Evolutionary conservation across 225 moss, liverwort and hornwort genomes (phyloP).

Genomic region (Straminergon stramineum): DNA sequence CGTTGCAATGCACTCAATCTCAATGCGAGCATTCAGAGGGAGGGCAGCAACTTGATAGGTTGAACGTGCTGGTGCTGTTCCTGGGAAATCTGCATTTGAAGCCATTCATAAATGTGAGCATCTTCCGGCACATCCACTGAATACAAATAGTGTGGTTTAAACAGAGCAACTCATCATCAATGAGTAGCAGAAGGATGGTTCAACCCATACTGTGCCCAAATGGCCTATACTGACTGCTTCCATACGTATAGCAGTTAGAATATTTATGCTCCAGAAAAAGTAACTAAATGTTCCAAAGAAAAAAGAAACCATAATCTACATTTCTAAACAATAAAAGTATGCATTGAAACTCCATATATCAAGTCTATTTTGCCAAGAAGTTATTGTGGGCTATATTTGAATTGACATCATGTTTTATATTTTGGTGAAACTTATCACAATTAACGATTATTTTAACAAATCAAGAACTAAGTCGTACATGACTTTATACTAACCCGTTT

Average conservation of each 20-base stretch:
- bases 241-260: not conserved
- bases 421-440: not conserved
- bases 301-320: not conserved
- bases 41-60: slow-evolving; percentile 99
- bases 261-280: not conserved
- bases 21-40: slow-evolving; percentile 87
- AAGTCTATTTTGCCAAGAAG: not conserved
- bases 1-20: slow-evolving; percentile 91
- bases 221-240: not conserved
- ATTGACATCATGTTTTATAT: not conserved
- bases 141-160: not conserved
- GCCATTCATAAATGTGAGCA: not conserved
- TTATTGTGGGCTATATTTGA: not conserved
- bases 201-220: not conserved
- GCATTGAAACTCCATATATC: not conserved
- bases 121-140: not conserved
- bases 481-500: not conserved
- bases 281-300: not conserved
- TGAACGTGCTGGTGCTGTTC: slow-evolving; percentile 82
- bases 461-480: not conserved
- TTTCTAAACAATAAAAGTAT: not conserved
- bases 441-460: not conserved
- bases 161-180: not conserved
- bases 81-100: slow-evolving; percentile 61
- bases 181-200: not conserved